phyloP scores from a whole-genome alignment of 164 flowering plant genomes.

The Magnolia officinalis region DNA sequence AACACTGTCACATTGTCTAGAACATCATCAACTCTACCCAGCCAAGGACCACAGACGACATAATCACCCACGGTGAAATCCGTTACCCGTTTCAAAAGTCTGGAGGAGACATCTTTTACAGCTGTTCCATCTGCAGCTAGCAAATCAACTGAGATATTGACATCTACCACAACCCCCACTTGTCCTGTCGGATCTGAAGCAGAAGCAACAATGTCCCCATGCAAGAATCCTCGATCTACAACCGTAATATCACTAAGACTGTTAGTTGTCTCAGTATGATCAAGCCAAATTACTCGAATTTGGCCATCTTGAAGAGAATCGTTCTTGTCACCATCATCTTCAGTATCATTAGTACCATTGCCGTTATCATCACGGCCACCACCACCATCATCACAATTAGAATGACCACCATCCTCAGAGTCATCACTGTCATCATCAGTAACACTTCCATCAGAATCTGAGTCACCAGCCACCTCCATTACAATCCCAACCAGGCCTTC shows the following conservation, averaged over 20 bases:
- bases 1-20: constrained; percentile 82
- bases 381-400: constrained; percentile 11
- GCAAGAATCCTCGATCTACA: constrained; percentile 81
- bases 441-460: constrained; percentile 39
- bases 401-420: constrained; percentile 25
- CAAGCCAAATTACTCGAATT: constrained; percentile 82
- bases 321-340: constrained; percentile 21
- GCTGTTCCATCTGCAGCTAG: constrained; percentile 50
- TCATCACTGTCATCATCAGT: constrained; percentile 14
- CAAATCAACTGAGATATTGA: constrained; percentile 67
- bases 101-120: constrained; percentile 56
- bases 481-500: constrained; percentile 37
- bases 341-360: constrained; percentile 19
- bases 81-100: constrained; percentile 67
- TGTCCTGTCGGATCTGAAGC: constrained; percentile 82
- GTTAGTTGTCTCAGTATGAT: constrained; percentile 58
- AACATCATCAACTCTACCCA: constrained; percentile 93
- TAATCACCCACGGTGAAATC: constrained; percentile 84
- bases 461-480: constrained; percentile 48
- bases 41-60: constrained; percentile 90
- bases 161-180: constrained; percentile 84
- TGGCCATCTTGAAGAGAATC: constrained; percentile 62
- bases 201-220: constrained; percentile 91
- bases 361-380: background rate
- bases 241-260: constrained; percentile 50